Conservation (phyloP, 2,329 filamentous ascomycete genomes). For the Ophiostoma novo-ulmi region DNA sequence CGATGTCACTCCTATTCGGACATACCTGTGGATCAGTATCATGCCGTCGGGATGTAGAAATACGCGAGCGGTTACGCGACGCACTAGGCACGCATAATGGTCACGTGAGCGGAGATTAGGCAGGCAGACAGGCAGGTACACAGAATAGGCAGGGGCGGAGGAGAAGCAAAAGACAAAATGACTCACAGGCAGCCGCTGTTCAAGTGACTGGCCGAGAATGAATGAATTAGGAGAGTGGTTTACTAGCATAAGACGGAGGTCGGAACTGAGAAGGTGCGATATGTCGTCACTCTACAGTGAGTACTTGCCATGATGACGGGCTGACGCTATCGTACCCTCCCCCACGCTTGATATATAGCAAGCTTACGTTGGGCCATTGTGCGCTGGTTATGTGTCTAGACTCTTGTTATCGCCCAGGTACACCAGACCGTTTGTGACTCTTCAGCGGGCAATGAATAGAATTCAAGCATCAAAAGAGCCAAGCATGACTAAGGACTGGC, state of each 20-base stretch:
- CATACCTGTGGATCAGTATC: neutral
- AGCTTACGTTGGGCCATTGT: too few relatives aligned
- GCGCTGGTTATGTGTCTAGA: too few relatives aligned
- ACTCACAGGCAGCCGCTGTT: neutral
- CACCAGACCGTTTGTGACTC: neutral
- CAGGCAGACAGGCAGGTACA: neutral
- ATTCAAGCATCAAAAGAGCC: neutral
- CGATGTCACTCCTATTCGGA: neutral
- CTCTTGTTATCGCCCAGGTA: neutral
- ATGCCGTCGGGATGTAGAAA: neutral
- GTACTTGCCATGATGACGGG: neutral
- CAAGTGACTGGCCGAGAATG: neutral
- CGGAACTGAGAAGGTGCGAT: neutral
- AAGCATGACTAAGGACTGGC: neutral
- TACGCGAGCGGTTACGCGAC: neutral
- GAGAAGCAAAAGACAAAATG: neutral
- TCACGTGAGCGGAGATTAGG: neutral
- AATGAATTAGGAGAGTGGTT: neutral
- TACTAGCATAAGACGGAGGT: neutral
- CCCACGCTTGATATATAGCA: too few relatives aligned
- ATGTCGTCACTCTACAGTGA: neutral
- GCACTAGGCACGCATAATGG: neutral
- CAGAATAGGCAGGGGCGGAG: too few relatives aligned
- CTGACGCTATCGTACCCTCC: neutral
- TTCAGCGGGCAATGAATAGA: neutral